Base-by-base conservation (phyloP, 2,329 filamentous ascomycete species). In the Zasmidium cellare region DNA sequence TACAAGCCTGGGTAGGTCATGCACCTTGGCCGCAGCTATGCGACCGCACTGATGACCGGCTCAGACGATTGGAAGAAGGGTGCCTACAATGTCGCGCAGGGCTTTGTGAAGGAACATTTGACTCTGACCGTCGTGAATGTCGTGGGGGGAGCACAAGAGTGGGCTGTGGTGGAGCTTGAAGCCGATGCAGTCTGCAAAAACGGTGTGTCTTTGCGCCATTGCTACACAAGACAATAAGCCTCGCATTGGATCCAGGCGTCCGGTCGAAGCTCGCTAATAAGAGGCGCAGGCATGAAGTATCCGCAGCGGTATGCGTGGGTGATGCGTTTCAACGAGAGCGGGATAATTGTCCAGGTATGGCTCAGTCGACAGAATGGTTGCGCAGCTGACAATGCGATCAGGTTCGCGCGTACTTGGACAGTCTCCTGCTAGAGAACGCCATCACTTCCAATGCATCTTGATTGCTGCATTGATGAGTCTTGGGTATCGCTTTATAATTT, bases 281-380 rank as follows among this genome's bases (percentile, higher is more conserved):
- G 23, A 31, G 25, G 12, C 35, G 23, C 38, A 65, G 62, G 61
- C 11, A 66, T 66, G 66, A 48, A 53, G 12, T 69, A 69, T 56
- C 60, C 58, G 14, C 66, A 69, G 53, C 57, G 64, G 6, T 71
- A 71, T 57, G 63, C 65, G 1, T 71, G 68, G 67, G 55, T 65
- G 16, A 51, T 69, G 53, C 56, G 63, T 1, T 71, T 69, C 47
- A 64, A 71, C 38, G 56, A 68, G 22, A 46, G 24, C 5, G 67
- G 67, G 2, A 69, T 38, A 1, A 67, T 71, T 20, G 66, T 69
- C 18, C 61, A 71, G 55, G 67, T 66, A 28, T 51, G 44, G 51
- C 48, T 50, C 28, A 41, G 35, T 44, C 18, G n/a, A 14, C 20
- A n/a, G n/a, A 20, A 38, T 22, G 20, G 22, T 11, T 23, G 47